Evolutionary conservation across 176 grass and related monocot genomes (phyloP), one percentile per base, ranked within the genome.

Genomic region (Carex parvula): DNA sequence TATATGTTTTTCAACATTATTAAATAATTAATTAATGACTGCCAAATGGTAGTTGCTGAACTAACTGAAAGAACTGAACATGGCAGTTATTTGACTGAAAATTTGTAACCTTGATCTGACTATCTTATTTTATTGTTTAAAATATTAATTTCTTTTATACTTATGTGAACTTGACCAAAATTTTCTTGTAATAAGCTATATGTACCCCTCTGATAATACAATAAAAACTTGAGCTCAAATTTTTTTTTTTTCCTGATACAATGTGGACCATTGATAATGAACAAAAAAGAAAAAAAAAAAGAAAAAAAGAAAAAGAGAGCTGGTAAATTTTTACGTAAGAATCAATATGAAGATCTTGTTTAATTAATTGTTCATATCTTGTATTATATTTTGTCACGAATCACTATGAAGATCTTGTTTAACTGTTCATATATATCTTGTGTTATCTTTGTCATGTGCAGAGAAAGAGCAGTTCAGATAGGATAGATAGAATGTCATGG

Each of bases 11-110:
- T 6, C 0, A 22, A n/a, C 20, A 62, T 81, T 14, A 41, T 81
- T 81, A 63, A 81, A 14, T 61, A 81, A 62, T 22, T 60, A 30
- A 76, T 55, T 76, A 32, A 77, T 75, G n/a, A 53, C n/a, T 75
- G 11, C 14, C 32, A 32, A 32, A 77, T 77, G 73, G 73, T 77
- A 77, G 73, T 77, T 77, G 73, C 24, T 77, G 55, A n/a, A 80
- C 4, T 62, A 80, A 80, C 29, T n/a, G 78, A 80, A 57, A 62
- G 33, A n/a, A 81, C 46, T 50, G 33, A 81, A 81, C 58, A 81
- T 81, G 79, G 35, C 8, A 44, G 79, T 81, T 81, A 60, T 81
- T n/a, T n/a, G 79, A 81, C 79, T 41, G 33, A 58, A 22, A 61
- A 81, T 10, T 42, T 81, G 10, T 12, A 60, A 60, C 33, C 30